Conservation (phyloP, 345 rosid genomes). For the Boechera retrofracta region DNA sequence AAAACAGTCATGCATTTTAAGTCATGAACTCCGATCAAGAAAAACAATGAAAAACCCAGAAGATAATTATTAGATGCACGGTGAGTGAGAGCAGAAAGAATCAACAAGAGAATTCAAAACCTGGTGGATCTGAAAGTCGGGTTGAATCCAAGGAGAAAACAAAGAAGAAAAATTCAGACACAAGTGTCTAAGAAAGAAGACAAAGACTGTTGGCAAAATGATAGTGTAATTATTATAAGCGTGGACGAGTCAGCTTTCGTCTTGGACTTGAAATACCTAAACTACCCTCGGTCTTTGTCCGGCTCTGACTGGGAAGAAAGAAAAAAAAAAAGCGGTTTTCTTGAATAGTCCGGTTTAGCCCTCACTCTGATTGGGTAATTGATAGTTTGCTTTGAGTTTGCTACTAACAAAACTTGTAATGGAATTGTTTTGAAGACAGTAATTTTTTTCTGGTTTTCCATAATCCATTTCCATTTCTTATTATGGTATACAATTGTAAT, state of each 20-base stretch:
- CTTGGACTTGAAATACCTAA: not conserved
- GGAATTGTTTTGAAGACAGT: not conserved
- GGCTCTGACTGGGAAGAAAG: slow-evolving; percentile 15
- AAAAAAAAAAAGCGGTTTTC: slow-evolving; percentile 6
- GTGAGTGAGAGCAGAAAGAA: slow-evolving; percentile 1
- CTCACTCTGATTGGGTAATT: not conserved
- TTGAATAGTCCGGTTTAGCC: too few species aligned
- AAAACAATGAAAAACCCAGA: not conserved
- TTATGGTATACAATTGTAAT: too few species aligned
- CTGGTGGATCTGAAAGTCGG: slow-evolving; percentile 34
- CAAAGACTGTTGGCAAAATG: slow-evolving; percentile 29
- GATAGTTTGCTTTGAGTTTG: not conserved
- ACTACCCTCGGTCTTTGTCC: slow-evolving; percentile 25
- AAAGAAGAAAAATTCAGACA: slow-evolving; percentile 14
- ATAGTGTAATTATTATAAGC: slow-evolving; percentile 5
- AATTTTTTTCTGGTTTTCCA: too few species aligned
- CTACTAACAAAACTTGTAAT: not conserved
- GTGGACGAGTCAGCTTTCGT: slow-evolving; percentile 21
- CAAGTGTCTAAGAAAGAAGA: slow-evolving; percentile 8
- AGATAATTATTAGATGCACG: not conserved
- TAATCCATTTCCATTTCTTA: too few species aligned
- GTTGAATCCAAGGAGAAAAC: not conserved
- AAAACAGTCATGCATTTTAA: not conserved
- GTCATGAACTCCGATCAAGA: slow-evolving; percentile 19
- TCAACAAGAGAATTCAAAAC: not conserved